Percentiles rank a stretch among this genome's conserved stretches.
These are phyloP conservation scores for Saturnispora hagleri DNA, from an alignment of 805 yeast genomes.

Conservation along the genomic window DNA sequence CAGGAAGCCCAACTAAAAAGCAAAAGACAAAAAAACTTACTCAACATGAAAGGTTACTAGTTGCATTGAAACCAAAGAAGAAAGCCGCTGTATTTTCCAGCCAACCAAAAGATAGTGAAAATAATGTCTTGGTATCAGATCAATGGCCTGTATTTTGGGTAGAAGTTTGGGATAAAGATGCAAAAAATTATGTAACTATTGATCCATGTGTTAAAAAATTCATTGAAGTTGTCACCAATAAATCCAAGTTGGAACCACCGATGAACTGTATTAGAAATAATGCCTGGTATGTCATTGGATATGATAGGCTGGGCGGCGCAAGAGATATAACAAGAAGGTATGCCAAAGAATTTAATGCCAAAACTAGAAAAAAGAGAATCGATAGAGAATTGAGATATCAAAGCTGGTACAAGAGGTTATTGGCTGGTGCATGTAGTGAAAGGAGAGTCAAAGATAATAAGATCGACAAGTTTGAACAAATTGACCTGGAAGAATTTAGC, in stretches of 20 bases:
- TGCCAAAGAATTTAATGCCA: conserved; percentile 59
- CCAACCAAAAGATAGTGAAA: not conserved
- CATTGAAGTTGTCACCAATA: conserved; percentile 51
- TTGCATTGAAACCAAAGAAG: conserved; percentile 21
- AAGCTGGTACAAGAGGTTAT: conserved; percentile 50
- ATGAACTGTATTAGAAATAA: conserved; percentile 45
- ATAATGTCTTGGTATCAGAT: conserved; percentile 5
- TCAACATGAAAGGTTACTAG: conserved; percentile 23
- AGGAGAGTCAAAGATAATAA: conserved; percentile 19
- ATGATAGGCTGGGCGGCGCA: conserved; percentile 52
- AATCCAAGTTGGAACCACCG: conserved; percentile 57
- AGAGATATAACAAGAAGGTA: conserved; percentile 84
- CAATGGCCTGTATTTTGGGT: conserved; percentile 79
- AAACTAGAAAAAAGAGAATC: conserved; percentile 64
- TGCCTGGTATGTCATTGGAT: conserved; percentile 70
- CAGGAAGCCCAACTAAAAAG: not conserved
- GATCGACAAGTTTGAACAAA: conserved; percentile 46
- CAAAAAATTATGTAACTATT: conserved; percentile 71
- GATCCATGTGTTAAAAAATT: conserved; percentile 65
- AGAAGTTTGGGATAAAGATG: conserved; percentile 80
- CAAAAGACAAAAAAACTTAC: conserved; percentile 5
- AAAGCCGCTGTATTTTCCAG: conserved; percentile 13
- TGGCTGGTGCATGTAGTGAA: conserved; percentile 27
- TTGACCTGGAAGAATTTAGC: conserved; percentile 53
- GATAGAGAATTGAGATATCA: conserved; percentile 47